phyloP scores from a whole-genome alignment of 306 rosid species.

The Begonia fuchsioides region DNA sequence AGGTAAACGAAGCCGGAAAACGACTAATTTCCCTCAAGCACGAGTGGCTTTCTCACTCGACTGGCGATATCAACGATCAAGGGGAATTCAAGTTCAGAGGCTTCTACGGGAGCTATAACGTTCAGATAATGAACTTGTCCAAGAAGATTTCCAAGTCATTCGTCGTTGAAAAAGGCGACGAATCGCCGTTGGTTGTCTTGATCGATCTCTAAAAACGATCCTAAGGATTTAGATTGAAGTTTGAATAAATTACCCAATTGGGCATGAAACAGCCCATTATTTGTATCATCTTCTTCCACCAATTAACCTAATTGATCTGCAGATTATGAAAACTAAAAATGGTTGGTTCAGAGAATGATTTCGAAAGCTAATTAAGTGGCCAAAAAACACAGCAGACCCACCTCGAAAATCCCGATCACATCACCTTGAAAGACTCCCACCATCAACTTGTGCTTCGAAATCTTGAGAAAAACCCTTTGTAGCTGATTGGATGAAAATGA shows the following conservation, averaged over 20 bases:
- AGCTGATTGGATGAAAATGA: conserved; percentile 10
- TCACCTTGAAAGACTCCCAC: conserved; percentile 56
- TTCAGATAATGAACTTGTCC: conserved; percentile 32
- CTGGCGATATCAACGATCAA: conserved; percentile 40
- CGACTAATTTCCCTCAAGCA: conserved; percentile 46
- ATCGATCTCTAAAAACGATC: conserved; percentile 34
- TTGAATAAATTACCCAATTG: background rate
- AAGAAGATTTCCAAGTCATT: conserved; percentile 48
- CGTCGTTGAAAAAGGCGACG: conserved; percentile 56
- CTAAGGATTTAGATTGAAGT: too few species aligned
- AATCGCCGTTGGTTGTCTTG: conserved; percentile 36
- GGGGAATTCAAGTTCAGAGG: conserved; percentile 62
- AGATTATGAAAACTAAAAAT: conserved; percentile 10
- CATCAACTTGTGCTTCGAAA: conserved; percentile 16
- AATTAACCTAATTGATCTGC: background rate
- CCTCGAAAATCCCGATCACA: conserved; percentile 21
- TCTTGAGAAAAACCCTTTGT: too few species aligned
- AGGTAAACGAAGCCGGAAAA: conserved; percentile 64
- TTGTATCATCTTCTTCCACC: too few species aligned
- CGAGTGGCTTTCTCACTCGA: conserved; percentile 64
- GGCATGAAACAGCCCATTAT: too few species aligned
- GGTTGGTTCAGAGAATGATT: background rate
- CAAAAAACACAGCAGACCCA: background rate
- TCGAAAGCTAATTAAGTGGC: background rate
- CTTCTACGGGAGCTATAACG: conserved; percentile 52